phyloP scores from a whole-genome alignment of 345 rosid species.

The Pistacia atlantica region DNA sequence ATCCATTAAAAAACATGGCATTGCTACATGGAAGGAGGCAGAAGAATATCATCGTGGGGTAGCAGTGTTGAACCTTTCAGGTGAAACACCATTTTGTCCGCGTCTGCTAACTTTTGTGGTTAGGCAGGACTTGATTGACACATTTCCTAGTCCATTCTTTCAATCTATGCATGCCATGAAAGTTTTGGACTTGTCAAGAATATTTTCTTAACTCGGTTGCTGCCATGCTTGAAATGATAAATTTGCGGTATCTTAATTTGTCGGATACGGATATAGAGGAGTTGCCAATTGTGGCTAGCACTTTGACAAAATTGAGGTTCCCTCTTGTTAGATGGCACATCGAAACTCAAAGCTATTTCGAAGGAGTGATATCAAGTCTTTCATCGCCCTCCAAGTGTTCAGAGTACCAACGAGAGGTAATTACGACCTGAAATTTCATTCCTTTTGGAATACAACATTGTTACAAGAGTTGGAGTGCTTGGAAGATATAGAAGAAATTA shows the following conservation, averaged over 20 bases:
- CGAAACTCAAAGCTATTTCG: neutral
- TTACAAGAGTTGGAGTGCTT: neutral
- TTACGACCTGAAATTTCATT: no score
- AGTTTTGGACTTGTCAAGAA: constrained; percentile 5
- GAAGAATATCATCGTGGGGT: constrained; percentile 19
- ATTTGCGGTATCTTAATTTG: constrained; percentile 21
- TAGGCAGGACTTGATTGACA: neutral
- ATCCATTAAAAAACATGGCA: neutral
- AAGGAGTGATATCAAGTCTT: constrained; percentile 7
- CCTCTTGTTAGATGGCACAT: constrained; percentile 10
- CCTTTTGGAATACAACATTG: neutral
- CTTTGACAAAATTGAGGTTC: neutral
- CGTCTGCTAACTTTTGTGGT: constrained; percentile 15
- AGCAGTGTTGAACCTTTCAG: no score
- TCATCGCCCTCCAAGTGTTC: constrained; percentile 10
- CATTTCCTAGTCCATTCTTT: neutral
- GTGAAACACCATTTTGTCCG: neutral
- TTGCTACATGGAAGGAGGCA: neutral
- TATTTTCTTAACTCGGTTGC: neutral
- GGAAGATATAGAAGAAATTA: neutral
- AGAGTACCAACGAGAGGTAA: neutral
- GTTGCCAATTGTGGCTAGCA: neutral
- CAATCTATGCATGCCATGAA: neutral
- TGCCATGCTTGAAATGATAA: neutral
- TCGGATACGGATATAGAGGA: neutral